Evolutionary conservation across 768 basidiomycete genomes (phyloP), one percentile per base, ranked within the genome.

Genomic region (Scleroderma bovista): DNA sequence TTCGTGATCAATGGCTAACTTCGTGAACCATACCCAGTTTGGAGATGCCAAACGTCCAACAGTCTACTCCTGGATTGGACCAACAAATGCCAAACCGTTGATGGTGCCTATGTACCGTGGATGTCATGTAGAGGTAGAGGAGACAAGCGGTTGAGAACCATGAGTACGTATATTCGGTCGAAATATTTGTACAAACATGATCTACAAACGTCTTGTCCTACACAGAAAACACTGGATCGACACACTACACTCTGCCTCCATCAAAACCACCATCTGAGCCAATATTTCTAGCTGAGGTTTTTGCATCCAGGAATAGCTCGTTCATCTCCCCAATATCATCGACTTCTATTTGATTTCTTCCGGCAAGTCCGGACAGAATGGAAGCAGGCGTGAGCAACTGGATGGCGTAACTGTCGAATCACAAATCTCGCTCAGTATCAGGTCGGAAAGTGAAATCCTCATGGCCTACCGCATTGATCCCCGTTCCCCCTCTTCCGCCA

Each of bases 311-410:
- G 76, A 99, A 99, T 29, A 99, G 73, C 62, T 91, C 90, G 55
- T 85, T 86, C 85, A 96, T 93, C 76, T 97, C 93, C 31, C 78
- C 76, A 44, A 98, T 83, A 66, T 99, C 96, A 55, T 97, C 93
- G 3, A 84, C 69, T 53, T 83, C 80, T 49, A 98, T 91, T 60
- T 93, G 85, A 31, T 69, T 75, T 51, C 92, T 83, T 2, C 94
- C 93, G 0, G 77, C 79, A 26, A 93, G 68, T 32, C 74, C 71
- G 2, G 93, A 85, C 3, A 97, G 77, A 60, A 98, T 94, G 19
- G 88, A 86, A 1, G 91, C 92, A 0, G 95, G 95, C 0, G 89
- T 87, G 49, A 98, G 76, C 15, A 97, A 74, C 65, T 97, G 95
- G 9, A 98, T 74, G 10, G 91, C 88, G 66, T 94, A 96, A 59